phyloP scores from a whole-genome alignment of 2,329 filamentous ascomycete genomes.

The Phialemonium atrogriseum region DNA sequence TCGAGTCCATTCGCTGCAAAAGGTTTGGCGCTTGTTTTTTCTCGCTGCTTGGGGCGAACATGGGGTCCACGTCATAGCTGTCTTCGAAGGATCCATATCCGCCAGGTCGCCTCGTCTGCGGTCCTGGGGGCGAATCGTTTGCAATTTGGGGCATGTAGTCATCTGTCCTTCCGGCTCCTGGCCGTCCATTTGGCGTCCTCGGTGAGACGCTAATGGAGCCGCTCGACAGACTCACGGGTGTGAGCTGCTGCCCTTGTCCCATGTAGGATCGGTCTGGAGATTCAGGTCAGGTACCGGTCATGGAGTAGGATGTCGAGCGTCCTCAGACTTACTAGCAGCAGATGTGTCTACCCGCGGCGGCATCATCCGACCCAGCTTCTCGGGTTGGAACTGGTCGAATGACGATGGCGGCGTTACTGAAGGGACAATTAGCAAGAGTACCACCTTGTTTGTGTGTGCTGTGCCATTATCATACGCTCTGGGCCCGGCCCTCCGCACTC shows the following conservation, averaged over 20 bases:
- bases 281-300: slow-evolving; percentile 21
- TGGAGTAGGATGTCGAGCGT: neutral
- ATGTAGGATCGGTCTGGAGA: slow-evolving; percentile 47
- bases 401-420: slow-evolving; percentile 30
- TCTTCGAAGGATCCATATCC: slow-evolving; percentile 41
- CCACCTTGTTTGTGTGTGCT: neutral
- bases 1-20: slow-evolving; percentile 55
- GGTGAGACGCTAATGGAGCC: slow-evolving; percentile 58
- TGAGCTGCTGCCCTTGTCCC: slow-evolving; percentile 51
- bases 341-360: slow-evolving; percentile 42
- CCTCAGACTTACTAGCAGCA: slow-evolving; percentile 40
- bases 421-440: slow-evolving; percentile 11
- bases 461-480: slow-evolving; percentile 30
- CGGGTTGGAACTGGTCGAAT: slow-evolving; percentile 26
- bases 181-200: slow-evolving; percentile 40
- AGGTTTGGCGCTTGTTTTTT: slow-evolving; percentile 32
- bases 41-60: slow-evolving; percentile 41
- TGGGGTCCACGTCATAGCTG: slow-evolving; percentile 26
- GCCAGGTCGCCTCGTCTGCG: slow-evolving; percentile 30
- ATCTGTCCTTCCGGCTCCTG: slow-evolving; percentile 31
- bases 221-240: slow-evolving; percentile 53
- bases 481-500: slow-evolving; percentile 47
- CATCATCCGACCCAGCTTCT: slow-evolving; percentile 28
- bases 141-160: slow-evolving; percentile 41
- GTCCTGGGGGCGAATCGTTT: slow-evolving; percentile 28